Conservation (phyloP, 106 monocot genomes). For the Alisma plantagoaquatica region DNA sequence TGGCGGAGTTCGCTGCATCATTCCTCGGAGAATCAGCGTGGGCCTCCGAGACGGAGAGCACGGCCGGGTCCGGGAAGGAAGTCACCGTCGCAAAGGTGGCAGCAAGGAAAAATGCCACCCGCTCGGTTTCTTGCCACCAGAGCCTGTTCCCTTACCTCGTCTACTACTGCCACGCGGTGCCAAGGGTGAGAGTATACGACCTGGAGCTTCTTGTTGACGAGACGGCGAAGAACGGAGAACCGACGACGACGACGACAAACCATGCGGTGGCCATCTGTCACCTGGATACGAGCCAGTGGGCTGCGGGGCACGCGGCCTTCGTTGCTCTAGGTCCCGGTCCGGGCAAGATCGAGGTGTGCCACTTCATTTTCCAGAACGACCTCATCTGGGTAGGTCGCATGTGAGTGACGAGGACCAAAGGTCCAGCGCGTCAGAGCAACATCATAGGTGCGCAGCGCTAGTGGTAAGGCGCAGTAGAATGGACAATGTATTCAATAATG, state of each 20-base stretch:
- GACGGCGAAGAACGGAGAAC: background rate
- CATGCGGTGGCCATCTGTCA: slow-evolving; percentile 9
- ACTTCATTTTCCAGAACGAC: slow-evolving; percentile 15
- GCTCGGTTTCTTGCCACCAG: slow-evolving; percentile 19
- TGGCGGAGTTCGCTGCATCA: slow-evolving; percentile 10
- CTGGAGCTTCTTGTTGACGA: background rate
- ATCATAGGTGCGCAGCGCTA: no score
- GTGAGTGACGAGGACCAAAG: no score
- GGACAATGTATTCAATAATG: no score
- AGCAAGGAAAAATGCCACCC: slow-evolving; percentile 3
- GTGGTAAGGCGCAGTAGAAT: no score
- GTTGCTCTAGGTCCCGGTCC: slow-evolving; percentile 9
- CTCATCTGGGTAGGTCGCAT: slow-evolving; percentile 14
- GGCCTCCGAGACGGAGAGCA: slow-evolving; percentile 8
- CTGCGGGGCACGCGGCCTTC: slow-evolving; percentile 10
- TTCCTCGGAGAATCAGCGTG: slow-evolving; percentile 3
- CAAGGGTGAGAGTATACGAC: slow-evolving; percentile 4
- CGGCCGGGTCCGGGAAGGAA: slow-evolving; percentile 7
- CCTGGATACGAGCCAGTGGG: slow-evolving; percentile 8
- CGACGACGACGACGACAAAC: no score
- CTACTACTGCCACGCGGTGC: slow-evolving; percentile 17
- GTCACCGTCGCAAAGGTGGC: slow-evolving; percentile 11
- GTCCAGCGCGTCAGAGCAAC: no score
- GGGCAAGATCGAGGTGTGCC: slow-evolving; percentile 17
- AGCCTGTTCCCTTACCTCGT: slow-evolving; percentile 17